These are phyloP conservation scores for Ilex paraguariensis DNA, from an alignment of 305 asterid species.

Conservation along the genomic window DNA sequence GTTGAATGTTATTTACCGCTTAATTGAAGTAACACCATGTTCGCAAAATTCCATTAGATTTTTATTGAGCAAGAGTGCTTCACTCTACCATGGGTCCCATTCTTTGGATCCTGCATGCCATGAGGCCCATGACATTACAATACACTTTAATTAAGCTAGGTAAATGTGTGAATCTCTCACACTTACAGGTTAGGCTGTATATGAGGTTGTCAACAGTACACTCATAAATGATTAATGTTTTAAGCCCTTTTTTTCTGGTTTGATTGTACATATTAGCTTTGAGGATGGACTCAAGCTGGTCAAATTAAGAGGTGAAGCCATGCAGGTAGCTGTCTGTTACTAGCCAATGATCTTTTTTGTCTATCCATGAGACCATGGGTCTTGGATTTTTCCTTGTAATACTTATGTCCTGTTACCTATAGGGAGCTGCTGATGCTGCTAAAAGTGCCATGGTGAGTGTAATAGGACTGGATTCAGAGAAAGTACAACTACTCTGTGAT, in stretches of 20 bases:
- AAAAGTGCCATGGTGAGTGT: conserved; percentile 96
- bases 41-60: no score
- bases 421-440: conserved; percentile 98
- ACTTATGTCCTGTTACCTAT: conserved; percentile 13
- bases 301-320: conserved; percentile 95
- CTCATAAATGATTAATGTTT: background rate
- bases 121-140: no score
- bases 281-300: conserved; percentile 98
- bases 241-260: conserved; percentile 12
- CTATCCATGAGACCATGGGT: no score
- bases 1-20: no score
- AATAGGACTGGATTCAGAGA: conserved; percentile 88
- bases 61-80: no score
- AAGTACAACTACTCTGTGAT: conserved; percentile 93
- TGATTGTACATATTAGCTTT: conserved; percentile 42
- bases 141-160: no score
- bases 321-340: conserved; percentile 60
- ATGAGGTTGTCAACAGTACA: no score
- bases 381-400: background rate
- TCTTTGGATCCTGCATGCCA: no score
- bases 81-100: no score
- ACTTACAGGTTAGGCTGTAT: no score
- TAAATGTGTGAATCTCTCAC: no score
- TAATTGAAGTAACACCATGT: no score
- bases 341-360: background rate